Evolutionary conservation across 345 rosid genomes (phyloP).

Genomic region (Arabidopsis suecica): DNA sequence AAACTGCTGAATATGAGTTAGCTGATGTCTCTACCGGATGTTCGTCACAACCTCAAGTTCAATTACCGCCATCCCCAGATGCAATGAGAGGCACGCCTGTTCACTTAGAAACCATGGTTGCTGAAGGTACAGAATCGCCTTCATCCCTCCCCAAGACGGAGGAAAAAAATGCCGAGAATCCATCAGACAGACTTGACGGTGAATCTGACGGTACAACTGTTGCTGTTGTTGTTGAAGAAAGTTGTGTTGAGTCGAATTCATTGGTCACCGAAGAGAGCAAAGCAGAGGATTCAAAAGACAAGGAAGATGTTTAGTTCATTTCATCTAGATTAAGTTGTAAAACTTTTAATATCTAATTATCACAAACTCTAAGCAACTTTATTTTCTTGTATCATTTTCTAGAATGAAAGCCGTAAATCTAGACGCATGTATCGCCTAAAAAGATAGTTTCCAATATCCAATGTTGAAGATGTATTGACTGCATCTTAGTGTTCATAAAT

Average conservation of each 20-base stretch:
- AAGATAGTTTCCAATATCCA: background rate
- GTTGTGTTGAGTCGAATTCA: constrained; percentile 16
- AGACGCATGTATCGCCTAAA: background rate
- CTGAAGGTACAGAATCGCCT: constrained; percentile 19
- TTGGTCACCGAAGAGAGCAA: constrained; percentile 31
- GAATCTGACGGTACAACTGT: background rate
- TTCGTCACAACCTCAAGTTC: constrained; percentile 1
- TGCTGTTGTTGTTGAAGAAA: constrained; percentile 6
- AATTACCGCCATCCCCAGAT: background rate
- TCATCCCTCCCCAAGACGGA: constrained; percentile 7
- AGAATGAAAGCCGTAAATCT: background rate
- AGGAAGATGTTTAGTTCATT: constrained; percentile 10
- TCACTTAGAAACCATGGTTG: background rate
- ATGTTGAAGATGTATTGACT: no score
- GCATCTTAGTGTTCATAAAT: background rate
- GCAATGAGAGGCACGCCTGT: background rate
- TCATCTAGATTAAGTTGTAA: background rate
- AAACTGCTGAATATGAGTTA: constrained; percentile 6
- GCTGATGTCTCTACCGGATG: constrained; percentile 1
- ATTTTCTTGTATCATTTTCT: background rate
- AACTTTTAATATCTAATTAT: background rate
- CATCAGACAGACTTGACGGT: constrained; percentile 8
- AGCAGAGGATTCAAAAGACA: constrained; percentile 9
- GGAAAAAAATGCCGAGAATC: constrained; percentile 13
- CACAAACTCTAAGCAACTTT: background rate